phyloP scores from a whole-genome alignment of 176 grass and related monocot species.

The Zoysia pacifica region DNA sequence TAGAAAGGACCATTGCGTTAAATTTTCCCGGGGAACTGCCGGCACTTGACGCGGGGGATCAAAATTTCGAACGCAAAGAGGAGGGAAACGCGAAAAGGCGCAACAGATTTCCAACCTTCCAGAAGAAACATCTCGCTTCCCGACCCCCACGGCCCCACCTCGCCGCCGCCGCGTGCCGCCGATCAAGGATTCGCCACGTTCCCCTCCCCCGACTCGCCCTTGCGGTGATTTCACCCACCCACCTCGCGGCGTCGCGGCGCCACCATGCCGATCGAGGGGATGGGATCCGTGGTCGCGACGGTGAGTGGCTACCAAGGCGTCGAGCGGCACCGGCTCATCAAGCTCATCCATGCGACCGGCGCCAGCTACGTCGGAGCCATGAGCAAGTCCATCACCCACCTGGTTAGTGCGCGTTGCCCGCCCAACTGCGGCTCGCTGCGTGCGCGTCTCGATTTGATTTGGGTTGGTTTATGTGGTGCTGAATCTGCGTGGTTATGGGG shows the following conservation, averaged over 20 bases:
- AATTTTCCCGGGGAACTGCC: neutral
- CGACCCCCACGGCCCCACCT: neutral
- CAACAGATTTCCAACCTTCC: neutral
- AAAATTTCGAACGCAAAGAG: conserved; percentile 16
- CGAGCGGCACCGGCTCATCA: conserved; percentile 78
- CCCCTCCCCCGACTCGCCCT: neutral
- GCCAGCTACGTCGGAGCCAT: conserved; percentile 82
- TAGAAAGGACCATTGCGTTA: neutral
- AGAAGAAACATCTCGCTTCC: conserved; percentile 13
- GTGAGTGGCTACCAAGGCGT: conserved; percentile 89
- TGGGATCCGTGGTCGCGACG: conserved; percentile 73
- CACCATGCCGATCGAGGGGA: conserved; percentile 58
- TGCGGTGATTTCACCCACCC: neutral
- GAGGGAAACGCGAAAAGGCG: conserved; percentile 8
- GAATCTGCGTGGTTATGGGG: conserved; percentile 25
- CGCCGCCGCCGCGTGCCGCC: neutral
- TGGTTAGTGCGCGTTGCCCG: conserved; percentile 40
- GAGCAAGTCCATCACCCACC: conserved; percentile 84
- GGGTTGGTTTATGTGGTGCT: neutral
- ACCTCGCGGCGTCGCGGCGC: neutral
- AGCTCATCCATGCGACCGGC: conserved; percentile 78
- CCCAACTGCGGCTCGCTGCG: neutral
- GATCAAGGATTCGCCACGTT: neutral
- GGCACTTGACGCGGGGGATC: neutral
- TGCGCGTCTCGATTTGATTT: neutral